Percentiles rank a stretch among this genome's conserved stretches.
These are phyloP conservation scores for Exophiala sp. DNA, from an alignment of 2,329 filamentous ascomycete species.

Conservation along the genomic window DNA sequence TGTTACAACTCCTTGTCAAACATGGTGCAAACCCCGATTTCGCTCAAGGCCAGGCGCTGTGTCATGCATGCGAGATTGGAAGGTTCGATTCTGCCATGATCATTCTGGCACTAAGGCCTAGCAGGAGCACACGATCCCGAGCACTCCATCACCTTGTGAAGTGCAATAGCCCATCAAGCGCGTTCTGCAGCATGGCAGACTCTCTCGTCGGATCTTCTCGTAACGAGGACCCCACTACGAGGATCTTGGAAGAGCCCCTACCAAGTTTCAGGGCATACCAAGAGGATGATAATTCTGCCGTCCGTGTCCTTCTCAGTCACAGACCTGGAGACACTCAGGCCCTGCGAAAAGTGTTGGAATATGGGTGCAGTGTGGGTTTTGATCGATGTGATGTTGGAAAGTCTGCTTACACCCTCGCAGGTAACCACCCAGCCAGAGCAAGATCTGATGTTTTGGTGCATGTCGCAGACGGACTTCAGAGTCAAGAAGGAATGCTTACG, in stretches of 20 bases:
- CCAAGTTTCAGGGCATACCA: neutral
- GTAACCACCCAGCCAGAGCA: neutral
- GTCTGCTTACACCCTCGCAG: neutral
- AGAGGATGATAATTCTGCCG: neutral
- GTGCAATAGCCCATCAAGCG: constrained; percentile 38
- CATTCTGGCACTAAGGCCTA: neutral
- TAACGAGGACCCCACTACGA: neutral
- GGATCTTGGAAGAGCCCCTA: neutral
- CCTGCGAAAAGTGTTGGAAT: neutral
- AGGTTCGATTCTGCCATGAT: constrained; percentile 50
- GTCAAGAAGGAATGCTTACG: constrained; percentile 2
- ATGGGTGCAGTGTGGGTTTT: neutral
- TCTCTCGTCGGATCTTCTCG: neutral
- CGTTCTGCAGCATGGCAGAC: constrained; percentile 34
- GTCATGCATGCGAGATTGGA: constrained; percentile 56
- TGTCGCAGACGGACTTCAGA: neutral
- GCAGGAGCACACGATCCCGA: neutral
- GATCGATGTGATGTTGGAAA: neutral
- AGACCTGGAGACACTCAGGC: neutral
- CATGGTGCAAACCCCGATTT: constrained; percentile 50
- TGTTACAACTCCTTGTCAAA: constrained; percentile 48
- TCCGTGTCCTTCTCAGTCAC: neutral
- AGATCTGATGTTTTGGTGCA: neutral
- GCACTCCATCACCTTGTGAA: constrained; percentile 2
- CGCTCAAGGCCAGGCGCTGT: constrained; percentile 54